Conservation (phyloP, 1,139 yeast genomes). For the Suhomyces taliae region DNA sequence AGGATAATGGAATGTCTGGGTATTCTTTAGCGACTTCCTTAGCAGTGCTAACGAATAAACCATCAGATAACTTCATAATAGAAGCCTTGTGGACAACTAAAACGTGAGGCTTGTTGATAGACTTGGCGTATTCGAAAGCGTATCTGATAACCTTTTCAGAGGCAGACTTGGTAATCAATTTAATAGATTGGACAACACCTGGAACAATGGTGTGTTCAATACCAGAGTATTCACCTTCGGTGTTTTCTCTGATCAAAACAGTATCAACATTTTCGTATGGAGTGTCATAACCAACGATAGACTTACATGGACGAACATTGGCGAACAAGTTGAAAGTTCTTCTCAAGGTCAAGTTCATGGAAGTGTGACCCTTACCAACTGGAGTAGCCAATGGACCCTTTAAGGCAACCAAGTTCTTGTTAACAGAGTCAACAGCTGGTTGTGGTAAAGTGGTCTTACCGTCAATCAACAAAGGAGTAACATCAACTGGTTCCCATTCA, state of each 20-base stretch:
- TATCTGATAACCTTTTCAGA: slow-evolving; percentile 95
- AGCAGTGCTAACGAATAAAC: slow-evolving; percentile 91
- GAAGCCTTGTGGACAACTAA: slow-evolving; percentile 97
- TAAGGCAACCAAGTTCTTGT: slow-evolving; percentile 89
- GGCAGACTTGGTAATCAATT: slow-evolving; percentile 93
- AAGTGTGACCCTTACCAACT: slow-evolving; percentile 97
- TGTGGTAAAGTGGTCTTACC: slow-evolving; percentile 95
- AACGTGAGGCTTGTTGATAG: slow-evolving; percentile 85
- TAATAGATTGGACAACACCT: slow-evolving; percentile 97
- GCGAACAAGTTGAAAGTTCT: slow-evolving; percentile 96
- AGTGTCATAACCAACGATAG: slow-evolving; percentile 90
- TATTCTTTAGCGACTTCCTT: slow-evolving; percentile 85
- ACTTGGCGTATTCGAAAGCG: slow-evolving; percentile 94
- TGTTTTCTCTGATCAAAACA: slow-evolving; percentile 96
- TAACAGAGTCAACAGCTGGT: slow-evolving; percentile 88
- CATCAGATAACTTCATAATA: slow-evolving; percentile 97
- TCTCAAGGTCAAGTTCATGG: slow-evolving; percentile 94
- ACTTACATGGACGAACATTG: slow-evolving; percentile 95
- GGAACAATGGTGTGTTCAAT: slow-evolving; percentile 98
- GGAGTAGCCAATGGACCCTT: slow-evolving; percentile 99
- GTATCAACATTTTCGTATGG: slow-evolving; percentile 94
- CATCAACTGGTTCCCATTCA: slow-evolving; percentile 97
- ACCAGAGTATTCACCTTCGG: slow-evolving; percentile 99
- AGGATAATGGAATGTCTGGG: slow-evolving; percentile 82
- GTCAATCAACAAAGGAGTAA: slow-evolving; percentile 86